Evolutionary conservation across 345 rosid species (phyloP).

Genomic region (Combretum micranthum): DNA sequence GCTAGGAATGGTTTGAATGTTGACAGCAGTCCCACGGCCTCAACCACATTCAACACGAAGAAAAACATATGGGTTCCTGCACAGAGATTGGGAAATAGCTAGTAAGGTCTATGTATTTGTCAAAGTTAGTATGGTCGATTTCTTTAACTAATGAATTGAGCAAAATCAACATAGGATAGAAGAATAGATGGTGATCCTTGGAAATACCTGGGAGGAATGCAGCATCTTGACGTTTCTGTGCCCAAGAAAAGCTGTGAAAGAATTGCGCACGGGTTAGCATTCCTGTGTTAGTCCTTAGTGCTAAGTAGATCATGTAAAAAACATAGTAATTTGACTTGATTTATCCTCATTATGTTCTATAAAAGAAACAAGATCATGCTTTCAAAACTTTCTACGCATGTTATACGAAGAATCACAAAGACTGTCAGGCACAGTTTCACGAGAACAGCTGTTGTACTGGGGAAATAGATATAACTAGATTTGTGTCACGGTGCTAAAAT

Average conservation of each 20-base stretch:
- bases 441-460: no score
- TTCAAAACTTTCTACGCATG: no score
- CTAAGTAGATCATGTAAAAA: not conserved
- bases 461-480: no score
- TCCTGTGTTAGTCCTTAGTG: not conserved
- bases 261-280: not conserved
- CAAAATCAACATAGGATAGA: not conserved
- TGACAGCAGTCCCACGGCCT: conserved; percentile 46
- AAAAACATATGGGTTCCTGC: conserved; percentile 69
- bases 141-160: not conserved
- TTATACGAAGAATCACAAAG: no score
- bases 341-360: no score
- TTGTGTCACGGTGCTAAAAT: no score
- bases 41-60: conserved; percentile 46
- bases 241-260: conserved; percentile 44
- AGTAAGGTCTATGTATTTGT: not conserved
- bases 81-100: conserved; percentile 4
- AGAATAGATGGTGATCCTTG: not conserved
- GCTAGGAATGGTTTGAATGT: conserved; percentile 76
- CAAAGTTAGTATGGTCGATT: not conserved
- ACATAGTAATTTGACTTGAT: no score
- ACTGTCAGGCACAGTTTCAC: no score
- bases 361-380: no score
- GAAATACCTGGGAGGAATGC: conserved; percentile 35
- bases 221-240: conserved; percentile 35